Evolutionary conservation across 805 yeast genomes (phyloP).

Genomic region (Ogataea allantospora): DNA sequence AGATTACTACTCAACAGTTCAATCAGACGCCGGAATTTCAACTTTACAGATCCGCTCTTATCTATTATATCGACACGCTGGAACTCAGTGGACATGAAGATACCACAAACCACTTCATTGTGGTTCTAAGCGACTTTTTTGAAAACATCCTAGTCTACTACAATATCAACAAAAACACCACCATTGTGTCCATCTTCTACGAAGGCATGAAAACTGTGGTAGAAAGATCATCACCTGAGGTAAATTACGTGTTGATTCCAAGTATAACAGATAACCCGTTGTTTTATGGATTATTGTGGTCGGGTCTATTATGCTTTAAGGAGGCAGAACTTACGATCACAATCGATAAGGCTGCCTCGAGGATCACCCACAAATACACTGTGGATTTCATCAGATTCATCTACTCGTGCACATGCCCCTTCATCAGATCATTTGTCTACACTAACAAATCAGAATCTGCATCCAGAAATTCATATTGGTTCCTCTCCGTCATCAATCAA

Average conservation of each 20-base stretch:
- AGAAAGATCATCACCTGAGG: constrained; percentile 1
- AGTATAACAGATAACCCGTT: constrained; percentile 8
- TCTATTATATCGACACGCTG: constrained; percentile 15
- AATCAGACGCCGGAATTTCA: constrained; percentile 13
- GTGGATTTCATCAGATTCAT: constrained; percentile 17
- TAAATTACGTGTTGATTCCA: constrained; percentile 5
- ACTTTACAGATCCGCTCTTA: constrained; percentile 10
- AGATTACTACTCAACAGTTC: constrained; percentile 17
- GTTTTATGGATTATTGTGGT: constrained; percentile 19
- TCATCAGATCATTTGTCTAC: constrained; percentile 5
- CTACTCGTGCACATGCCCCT: constrained; percentile 4
- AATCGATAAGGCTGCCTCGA: constrained; percentile 20
- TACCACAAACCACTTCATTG: constrained; percentile 11
- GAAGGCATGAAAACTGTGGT: constrained; percentile 18
- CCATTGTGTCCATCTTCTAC: constrained; percentile 16
- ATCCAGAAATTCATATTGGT: constrained; percentile 8
- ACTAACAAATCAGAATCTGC: not conserved
- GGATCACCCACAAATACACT: constrained; percentile 20
- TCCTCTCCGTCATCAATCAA: constrained; percentile 11
- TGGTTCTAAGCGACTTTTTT: constrained; percentile 14
- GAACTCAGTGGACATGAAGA: constrained; percentile 11
- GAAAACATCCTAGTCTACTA: constrained; percentile 11
- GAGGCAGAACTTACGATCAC: constrained; percentile 16
- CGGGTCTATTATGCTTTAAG: constrained; percentile 20
- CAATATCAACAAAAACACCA: constrained; percentile 9